Base-by-base conservation (phyloP, 192 early-diverging fungal genomes). In the Phycomyces blakesleeanus region DNA sequence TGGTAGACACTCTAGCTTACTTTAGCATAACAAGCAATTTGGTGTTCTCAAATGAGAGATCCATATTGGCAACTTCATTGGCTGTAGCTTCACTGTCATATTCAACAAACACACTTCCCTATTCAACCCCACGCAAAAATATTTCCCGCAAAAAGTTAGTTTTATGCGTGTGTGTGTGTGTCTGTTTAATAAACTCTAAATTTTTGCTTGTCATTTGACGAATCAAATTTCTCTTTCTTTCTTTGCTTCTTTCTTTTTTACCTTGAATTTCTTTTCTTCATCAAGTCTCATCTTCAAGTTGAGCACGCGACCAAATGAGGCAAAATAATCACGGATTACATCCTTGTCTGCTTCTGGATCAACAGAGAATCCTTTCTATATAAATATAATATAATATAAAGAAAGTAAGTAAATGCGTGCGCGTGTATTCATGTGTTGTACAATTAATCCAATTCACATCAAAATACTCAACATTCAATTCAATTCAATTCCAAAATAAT, bases 91-190 rank as follows among this genome's bases (percentile, higher is more conserved):
- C 22, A 2, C 21, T 49, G 7, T 73, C 71, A 37, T 59, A 73
- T 49, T 73, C 71, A 49, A 73, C 51, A 49, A 73, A 73, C 0
- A 67, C 47, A 52, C 71, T 73, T 2, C 71, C 71, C 71, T 73
- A 15, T 38, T 34, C n/a, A n/a, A 7, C 7, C 29, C 29, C 29
- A 34, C 29, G 29, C 29, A 34, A 2, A 34, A 2, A 34, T n/a
- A 7, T 34, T 34, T 34, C 29, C 29, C 29, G n/a, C n/a, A n/a
- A 34, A 34, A 34, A 3, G 47, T 50, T 5, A 42, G 27, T 47
- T 41, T 47, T 39, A 8, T 5, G 7, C 18, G 14, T 18, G n/a
- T n/a, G n/a, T n/a, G n/a, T n/a, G n/a, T n/a, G n/a, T n/a, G n/a
- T n/a, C n/a, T n/a, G n/a, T n/a, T n/a, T n/a, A n/a, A n/a, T n/a